phyloP scores from a whole-genome alignment of 2,329 filamentous ascomycete species.

The Cercospora sojina region DNA sequence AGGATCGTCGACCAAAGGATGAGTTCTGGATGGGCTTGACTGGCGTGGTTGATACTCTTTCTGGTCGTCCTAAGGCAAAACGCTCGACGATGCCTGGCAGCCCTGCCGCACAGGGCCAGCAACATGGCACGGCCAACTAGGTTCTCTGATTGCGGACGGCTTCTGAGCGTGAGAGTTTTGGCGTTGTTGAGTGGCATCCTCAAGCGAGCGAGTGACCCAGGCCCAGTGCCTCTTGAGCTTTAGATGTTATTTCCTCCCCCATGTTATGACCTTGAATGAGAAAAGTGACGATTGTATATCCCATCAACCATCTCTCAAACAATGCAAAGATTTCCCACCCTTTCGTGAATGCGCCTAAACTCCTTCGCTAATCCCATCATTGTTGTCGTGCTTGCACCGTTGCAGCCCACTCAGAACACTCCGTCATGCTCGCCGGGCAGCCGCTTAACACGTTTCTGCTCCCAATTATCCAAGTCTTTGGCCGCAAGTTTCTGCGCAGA shows the following conservation, averaged over 20 bases:
- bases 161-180: constrained; percentile 18
- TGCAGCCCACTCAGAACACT: constrained; percentile 55
- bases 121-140: constrained; percentile 20
- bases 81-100: constrained; percentile 25
- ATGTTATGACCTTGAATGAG: neutral
- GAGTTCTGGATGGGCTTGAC: constrained; percentile 85
- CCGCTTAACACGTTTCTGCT: constrained; percentile 90
- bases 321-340: neutral
- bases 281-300: neutral
- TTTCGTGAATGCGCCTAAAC: neutral
- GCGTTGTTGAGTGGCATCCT: constrained; percentile 5
- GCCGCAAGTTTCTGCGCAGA: constrained; percentile 67
- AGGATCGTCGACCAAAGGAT: constrained; percentile 75
- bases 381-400: neutral
- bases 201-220: neutral
- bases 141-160: neutral
- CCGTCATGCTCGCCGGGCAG: constrained; percentile 89
- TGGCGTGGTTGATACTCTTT: constrained; percentile 78
- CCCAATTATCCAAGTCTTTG: constrained; percentile 93
- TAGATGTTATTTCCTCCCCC: neutral
- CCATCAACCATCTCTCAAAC: neutral
- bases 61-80: constrained; percentile 56
- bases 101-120: constrained; percentile 7
- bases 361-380: neutral
- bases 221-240: neutral